Evolutionary conservation across 2,329 filamentous ascomycete genomes (phyloP).

Genomic region (Camillea tinctor): DNA sequence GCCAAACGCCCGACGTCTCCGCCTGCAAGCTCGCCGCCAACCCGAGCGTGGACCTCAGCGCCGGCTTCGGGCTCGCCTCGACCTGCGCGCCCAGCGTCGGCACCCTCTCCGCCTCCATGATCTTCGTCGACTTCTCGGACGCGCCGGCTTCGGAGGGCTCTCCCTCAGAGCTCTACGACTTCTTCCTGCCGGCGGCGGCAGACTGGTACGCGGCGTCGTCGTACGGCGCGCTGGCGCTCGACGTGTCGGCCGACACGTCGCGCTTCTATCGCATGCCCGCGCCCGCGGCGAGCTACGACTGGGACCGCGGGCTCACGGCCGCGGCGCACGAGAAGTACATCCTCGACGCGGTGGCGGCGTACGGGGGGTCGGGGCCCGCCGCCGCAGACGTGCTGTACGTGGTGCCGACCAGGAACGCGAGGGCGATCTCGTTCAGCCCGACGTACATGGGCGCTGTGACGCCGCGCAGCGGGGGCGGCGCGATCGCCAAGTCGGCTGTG

Average conservation of each 20-base stretch:
- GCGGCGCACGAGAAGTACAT: conserved; percentile 29
- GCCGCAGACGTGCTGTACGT: conserved; percentile 30
- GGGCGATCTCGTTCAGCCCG: conserved; percentile 27
- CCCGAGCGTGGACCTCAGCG: conserved; percentile 26
- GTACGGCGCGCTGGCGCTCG: conserved; percentile 21
- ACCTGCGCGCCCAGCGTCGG: conserved; percentile 35
- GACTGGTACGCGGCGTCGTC: conserved; percentile 27
- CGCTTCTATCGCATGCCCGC: conserved; percentile 29
- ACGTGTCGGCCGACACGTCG: conserved; percentile 23
- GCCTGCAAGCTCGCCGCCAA: conserved; percentile 28
- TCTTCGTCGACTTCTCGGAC: conserved; percentile 35
- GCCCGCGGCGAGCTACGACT: conserved; percentile 23
- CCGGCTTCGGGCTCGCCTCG: conserved; percentile 28
- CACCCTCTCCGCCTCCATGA: conserved; percentile 32
- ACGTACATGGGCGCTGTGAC: conserved; percentile 26
- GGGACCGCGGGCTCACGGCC: conserved; percentile 26
- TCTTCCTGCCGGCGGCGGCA: conserved; percentile 26
- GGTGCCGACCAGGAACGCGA: conserved; percentile 27
- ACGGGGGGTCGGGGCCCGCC: conserved; percentile 16
- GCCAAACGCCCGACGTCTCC: conserved; percentile 12
- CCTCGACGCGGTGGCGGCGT: conserved; percentile 31
- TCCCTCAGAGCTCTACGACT: conserved; percentile 23
- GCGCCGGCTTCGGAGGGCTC: conserved; percentile 20
- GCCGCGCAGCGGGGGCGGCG: conserved; percentile 21
- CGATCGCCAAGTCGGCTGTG: conserved; percentile 32